Conservation (phyloP, 1,284 basidiomycete genomes). For the Bondarzewia mesenterica region DNA sequence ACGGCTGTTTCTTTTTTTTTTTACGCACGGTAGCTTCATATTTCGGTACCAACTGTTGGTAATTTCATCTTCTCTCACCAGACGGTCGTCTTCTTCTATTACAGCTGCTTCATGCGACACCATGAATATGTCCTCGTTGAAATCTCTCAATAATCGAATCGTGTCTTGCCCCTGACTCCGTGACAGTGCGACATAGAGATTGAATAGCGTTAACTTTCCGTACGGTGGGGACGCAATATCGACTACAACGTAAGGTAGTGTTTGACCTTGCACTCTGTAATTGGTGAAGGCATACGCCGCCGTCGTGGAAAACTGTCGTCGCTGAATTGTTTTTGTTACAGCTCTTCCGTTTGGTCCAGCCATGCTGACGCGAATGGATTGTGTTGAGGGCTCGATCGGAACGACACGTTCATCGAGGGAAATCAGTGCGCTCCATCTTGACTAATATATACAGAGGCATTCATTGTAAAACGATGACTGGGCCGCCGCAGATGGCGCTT, state of each 20-base stretch:
- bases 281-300: constrained; percentile 27
- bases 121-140: no score
- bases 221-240: constrained; percentile 23
- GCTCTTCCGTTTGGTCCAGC: neutral
- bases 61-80: no score
- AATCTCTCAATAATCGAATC: constrained; percentile 18
- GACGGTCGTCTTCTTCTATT: no score
- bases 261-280: constrained; percentile 26
- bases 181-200: constrained; percentile 26
- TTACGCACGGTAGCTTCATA: no score
- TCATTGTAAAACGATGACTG: constrained; percentile 15
- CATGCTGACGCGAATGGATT: constrained; percentile 9
- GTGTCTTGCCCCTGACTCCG: constrained; percentile 20
- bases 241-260: constrained; percentile 18
- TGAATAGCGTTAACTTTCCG: constrained; percentile 19
- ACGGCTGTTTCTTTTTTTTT: no score
- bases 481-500: constrained; percentile 9
- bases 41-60: no score
- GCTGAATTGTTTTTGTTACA: constrained; percentile 1
- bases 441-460: constrained; percentile 27
- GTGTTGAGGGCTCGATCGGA: constrained; percentile 15
- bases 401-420: constrained; percentile 20
- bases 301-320: constrained; percentile 21
- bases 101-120: no score
- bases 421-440: constrained; percentile 19